Conservation (phyloP, 306 rosid genomes). For the Chamaecrista fasciculata region DNA sequence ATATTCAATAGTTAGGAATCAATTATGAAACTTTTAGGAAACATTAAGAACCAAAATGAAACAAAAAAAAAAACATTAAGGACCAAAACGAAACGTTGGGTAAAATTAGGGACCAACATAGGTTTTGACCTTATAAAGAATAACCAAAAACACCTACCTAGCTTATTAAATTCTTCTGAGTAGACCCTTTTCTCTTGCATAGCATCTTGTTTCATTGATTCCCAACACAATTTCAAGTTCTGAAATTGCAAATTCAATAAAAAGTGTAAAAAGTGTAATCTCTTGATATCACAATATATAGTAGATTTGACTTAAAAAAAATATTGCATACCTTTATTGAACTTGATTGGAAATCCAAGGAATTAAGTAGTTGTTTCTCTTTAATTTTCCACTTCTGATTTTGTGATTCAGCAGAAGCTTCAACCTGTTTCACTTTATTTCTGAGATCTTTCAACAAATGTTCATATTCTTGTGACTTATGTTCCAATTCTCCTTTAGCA, state of each 20-base stretch:
- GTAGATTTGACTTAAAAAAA: too few relatives aligned
- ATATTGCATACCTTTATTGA: slow-evolving; percentile 44
- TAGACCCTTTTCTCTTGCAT: slow-evolving; percentile 29
- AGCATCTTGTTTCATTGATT: slow-evolving; percentile 38
- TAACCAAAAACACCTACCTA: slow-evolving; percentile 32
- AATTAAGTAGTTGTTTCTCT: slow-evolving; percentile 24
- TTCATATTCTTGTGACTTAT: slow-evolving; percentile 54
- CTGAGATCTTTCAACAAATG: slow-evolving; percentile 44
- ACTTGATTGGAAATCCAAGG: slow-evolving; percentile 28
- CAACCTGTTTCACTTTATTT: slow-evolving; percentile 28
- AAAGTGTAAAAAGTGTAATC: slow-evolving; percentile 36
- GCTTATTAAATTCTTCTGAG: slow-evolving; percentile 33
- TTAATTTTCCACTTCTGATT: slow-evolving; percentile 37
- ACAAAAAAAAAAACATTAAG: too few relatives aligned
- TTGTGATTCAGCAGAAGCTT: slow-evolving; percentile 33
- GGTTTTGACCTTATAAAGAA: background rate
- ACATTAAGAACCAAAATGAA: too few relatives aligned
- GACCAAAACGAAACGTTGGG: too few relatives aligned
- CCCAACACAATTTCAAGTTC: slow-evolving; percentile 43
- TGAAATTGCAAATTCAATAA: slow-evolving; percentile 33
- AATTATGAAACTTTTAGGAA: too few relatives aligned
- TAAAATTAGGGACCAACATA: too few relatives aligned
- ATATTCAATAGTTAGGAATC: too few relatives aligned
- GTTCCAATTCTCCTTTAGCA: slow-evolving; percentile 43
- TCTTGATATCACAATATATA: slow-evolving; percentile 30